phyloP scores from a whole-genome alignment of 495 filamentous ascomycete species.

The Clohesyomyces aquaticus region DNA sequence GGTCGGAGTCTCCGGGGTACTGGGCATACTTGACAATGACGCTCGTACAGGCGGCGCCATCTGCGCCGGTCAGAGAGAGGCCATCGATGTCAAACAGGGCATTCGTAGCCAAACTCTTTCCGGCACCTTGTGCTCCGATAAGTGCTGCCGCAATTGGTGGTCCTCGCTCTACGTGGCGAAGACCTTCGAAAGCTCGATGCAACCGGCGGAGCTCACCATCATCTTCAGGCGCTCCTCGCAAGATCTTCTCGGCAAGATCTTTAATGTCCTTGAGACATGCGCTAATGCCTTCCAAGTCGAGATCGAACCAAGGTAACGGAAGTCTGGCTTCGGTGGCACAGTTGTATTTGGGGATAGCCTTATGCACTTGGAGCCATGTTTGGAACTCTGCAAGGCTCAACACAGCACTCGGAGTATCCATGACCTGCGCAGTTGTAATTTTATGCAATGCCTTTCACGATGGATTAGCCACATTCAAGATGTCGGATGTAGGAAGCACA shows the following conservation, averaged over 20 bases:
- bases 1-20: too few relatives aligned
- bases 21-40: constrained; percentile 7
- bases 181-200: background rate
- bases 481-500: too few relatives aligned
- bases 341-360: too few relatives aligned
- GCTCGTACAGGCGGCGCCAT: constrained; percentile 17
- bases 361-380: too few relatives aligned
- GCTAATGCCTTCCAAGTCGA: background rate
- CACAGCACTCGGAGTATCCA: too few relatives aligned
- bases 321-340: too few relatives aligned
- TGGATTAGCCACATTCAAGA: too few relatives aligned
- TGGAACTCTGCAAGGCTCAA: too few relatives aligned
- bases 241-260: background rate
- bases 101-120: constrained; percentile 14
- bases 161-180: background rate
- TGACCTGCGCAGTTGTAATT: too few relatives aligned
- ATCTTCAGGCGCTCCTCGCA: background rate
- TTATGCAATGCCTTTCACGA: too few relatives aligned
- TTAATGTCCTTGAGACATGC: background rate
- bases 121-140: constrained; percentile 19
- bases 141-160: constrained; percentile 6
- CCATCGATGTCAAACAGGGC: constrained; percentile 12
- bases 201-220: constrained; percentile 12
- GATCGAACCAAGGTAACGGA: too few relatives aligned
- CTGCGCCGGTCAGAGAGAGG: constrained; percentile 13